Conservation (phyloP, 352 stramenopile species). For the Phytopythium chamaehyphon region DNA sequence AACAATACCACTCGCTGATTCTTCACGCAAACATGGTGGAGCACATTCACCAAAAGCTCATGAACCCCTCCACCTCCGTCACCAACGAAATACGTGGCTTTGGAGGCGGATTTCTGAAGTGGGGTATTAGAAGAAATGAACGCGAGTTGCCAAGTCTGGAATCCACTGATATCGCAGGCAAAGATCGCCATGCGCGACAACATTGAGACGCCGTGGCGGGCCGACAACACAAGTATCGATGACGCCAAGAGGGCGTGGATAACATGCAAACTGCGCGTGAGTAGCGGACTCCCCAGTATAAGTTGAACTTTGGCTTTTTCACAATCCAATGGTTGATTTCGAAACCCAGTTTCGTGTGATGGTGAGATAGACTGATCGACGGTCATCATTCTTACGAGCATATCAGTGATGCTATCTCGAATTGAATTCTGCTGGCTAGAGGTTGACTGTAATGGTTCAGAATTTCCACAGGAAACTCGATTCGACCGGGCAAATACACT, state of each 20-base stretch:
- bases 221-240: conserved; percentile 23
- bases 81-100: no score
- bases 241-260: conserved; percentile 23
- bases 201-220: conserved; percentile 8
- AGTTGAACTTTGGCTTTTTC: conserved; percentile 11
- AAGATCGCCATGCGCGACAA: conserved; percentile 27
- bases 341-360: conserved; percentile 2
- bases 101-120: no score
- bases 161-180: conserved; percentile 29
- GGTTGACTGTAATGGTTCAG: neutral
- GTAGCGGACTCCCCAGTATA: conserved; percentile 25
- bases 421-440: neutral
- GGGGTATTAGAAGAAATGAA: no score
- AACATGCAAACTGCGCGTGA: conserved; percentile 33
- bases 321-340: conserved; percentile 3
- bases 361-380: neutral
- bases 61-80: neutral
- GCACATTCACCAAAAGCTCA: conserved; percentile 6
- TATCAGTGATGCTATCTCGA: conserved; percentile 4
- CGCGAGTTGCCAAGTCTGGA: conserved; percentile 15
- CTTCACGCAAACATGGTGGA: conserved; percentile 21
- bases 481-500: neutral
- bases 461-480: neutral
- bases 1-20: conserved; percentile 35
- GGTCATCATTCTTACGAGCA: conserved; percentile 17